Evolutionary conservation across 2,329 filamentous ascomycete species (phyloP), one percentile per base, ranked within the genome.

Genomic region (Aspergillus calidoustus): DNA sequence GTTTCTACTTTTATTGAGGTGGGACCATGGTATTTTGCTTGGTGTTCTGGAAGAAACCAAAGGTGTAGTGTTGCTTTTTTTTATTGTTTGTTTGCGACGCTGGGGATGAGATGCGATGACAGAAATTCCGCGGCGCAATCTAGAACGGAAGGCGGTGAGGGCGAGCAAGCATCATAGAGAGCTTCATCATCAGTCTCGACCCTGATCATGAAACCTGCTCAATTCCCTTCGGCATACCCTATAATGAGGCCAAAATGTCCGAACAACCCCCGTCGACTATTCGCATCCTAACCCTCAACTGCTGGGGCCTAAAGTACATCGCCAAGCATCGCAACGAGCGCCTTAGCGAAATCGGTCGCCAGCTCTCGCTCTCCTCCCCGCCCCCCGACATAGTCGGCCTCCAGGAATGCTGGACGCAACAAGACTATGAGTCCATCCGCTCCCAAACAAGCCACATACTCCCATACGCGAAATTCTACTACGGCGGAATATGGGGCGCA

Each of bases 281-380:
- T 74, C 89, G 91, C 72, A 84, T 98, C 68, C 81, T 97, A 67
- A 95, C 92, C 4, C 87, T 97, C 76, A 99, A 99, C 79, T 97
- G 93, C 86, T 98, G 95, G 94, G 95, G 95, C 55, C 87, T 98
- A 64, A 94, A 96, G 72, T 92, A 88, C 80, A 84, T 98, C 72
- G 89, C 93, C 55, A 89, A 89, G 67, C 86, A 91, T 68, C 91
- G 93, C 68, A 82, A 85, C 66, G 89, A 91, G 70, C 91, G 95
- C 48, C 85, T 98, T 54, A 79, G 84, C 31, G 91, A 96, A 76
- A 97, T 98, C 72, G 94, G 92, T 57, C 88, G 86, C 66, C 90
- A 91, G 66, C 85, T 98, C 65, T 90, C 92, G 66, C 77, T 82
- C 47, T 83, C 87, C 60, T 79, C 84, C 19, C 91, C 91, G 0